Evolutionary conservation across 208 protist species (phyloP), one percentile per base, ranked within the genome.

Genomic region (Leishmania braziliensis): DNA sequence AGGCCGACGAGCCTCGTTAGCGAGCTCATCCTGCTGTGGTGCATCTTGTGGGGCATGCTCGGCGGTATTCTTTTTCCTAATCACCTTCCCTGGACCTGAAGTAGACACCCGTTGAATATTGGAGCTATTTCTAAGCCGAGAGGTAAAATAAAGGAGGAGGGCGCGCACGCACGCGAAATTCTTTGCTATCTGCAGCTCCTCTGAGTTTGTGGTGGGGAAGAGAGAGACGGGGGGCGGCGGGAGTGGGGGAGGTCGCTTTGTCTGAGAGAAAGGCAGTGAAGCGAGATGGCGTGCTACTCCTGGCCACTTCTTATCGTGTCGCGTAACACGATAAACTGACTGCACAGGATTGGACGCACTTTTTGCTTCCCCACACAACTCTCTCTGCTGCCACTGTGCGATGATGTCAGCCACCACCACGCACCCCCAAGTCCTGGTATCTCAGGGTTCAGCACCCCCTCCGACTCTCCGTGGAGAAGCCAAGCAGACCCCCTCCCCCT

Each of bases 51-150:
- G 88, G 88, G 72, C 12, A 79, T 90, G 53, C 76, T 89, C 29
- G 93, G 93, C 9, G 87, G 79, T 36, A 63, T 95, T 54, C 83
- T 97, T 51, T 92, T 97, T 66, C 83, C 92, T 3, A 95, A 97
- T 71, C 86, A 92, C 69, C 84, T 94, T 56, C 91, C 91, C 4
- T 97, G 93, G 93, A 97, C 93, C 53, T 95, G 83, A 90, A 2
- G 20, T 18, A 66, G 60, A n/a, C n/a, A 9, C 60, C 29, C 8
- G 60, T 36, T 0, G 18, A 62, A 6, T 0, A 39, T 39, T 39
- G 36, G 36, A 39, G 1, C 36, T 39, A 2, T 39, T 39, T 0
- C 1, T 2, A 39, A 39, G 43, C 39, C 39, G 18, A 48, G 53
- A 77, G 2, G 53, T 36, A 63, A 66, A n/a, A 14, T 9, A 53